Evolutionary conservation across 2,329 filamentous ascomycete species (phyloP), one percentile per base, ranked within the genome.

Genomic region (Trichoderma sp.): DNA sequence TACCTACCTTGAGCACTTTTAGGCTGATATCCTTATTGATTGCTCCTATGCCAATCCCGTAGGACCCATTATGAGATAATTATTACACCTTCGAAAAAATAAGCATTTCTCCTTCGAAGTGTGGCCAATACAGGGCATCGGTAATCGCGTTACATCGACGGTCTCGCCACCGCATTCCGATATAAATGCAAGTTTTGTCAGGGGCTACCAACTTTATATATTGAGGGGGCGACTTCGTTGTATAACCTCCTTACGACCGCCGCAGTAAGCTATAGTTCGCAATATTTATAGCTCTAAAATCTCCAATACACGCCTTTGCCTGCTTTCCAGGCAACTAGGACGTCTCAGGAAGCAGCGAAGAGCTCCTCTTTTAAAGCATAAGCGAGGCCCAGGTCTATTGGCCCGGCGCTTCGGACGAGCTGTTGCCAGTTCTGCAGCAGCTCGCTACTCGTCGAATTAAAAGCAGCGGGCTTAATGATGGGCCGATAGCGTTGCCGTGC

Each of bases 1-100:
- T 64, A 64, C 49, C 61, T 43, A 64, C 49, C 61, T 43, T 8
- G 8, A 3, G 31, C 29, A 64, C 24, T 49, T 63, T 64, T 64
- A 64, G 61, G 61, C 61, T 64, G 61, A 64, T 64, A 64, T 64
- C 61, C 61, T 40, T 35, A 40, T 24, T 33, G 21, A 63, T 55
- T 33, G 37, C 49, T 33, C 47, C 33, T 49, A 55, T 55, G 24
- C 16, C 53, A 64, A 33, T 35, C 21, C 40, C 24, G 47, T 55
- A 49, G 14, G 37, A 13, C 16, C 24, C 47, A 64, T 55, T 64
- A 55, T 64, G 61, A 64, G 61, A 64, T 49, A 64, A 63, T 63
- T 53, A 29, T 64, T 55, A 47, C 61, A 64, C n/a, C 61, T 31
- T 14, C 33, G 49, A 55, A 63, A 63, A 64, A 40, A 10, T 11